Evolutionary conservation across 768 basidiomycete genomes (phyloP), one percentile per base, ranked within the genome.

Genomic region (Ramaria sp.): DNA sequence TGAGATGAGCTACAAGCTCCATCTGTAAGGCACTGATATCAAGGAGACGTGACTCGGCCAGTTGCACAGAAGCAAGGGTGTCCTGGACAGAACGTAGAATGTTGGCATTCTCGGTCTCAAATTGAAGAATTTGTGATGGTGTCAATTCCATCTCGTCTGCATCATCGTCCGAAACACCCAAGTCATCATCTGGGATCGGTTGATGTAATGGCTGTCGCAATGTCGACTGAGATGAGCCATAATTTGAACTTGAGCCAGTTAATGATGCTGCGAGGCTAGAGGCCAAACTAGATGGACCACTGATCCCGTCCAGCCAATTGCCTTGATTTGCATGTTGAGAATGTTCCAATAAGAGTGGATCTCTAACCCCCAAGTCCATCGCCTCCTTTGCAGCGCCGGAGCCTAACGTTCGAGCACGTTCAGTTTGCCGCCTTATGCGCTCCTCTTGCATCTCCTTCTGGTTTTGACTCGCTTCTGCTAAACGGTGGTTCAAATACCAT

Each of bases 361-460:
- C 65, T 49, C 67, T 71, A 34, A 73, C 61, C 31, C 67, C 69
- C 59, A 81, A 71, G 64, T 71, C 69, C 59, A 79, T 71, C 34
- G 74, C 78, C 63, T 87, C 88, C 54, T 80, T 78, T 39, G 81
- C 77, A 22, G 85, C 88, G n/a, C 77, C 78, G 6, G 88, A 88
- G 4, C 92, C 94, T 11, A 98, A 78, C 1, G 88, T 89, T 58
- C 79, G 79, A 12, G 85, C 81, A 59, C 91, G 77, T 67, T 98
- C 96, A 58, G 87, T 70, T 65, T 95, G 88, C 4, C 95, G 81
- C 67, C 84, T 86, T 54, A 93, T 79, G 50, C 96, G 84, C 68
- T 95, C 91, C 69, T 97, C 95, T 70, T 99, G 96, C 75, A 97
- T 79, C 61, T 89, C 84, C 62, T 86, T 86, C 62, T 95, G 86